phyloP scores from a whole-genome alignment of 164 flowering plant species.

The Vitis rupestris region DNA sequence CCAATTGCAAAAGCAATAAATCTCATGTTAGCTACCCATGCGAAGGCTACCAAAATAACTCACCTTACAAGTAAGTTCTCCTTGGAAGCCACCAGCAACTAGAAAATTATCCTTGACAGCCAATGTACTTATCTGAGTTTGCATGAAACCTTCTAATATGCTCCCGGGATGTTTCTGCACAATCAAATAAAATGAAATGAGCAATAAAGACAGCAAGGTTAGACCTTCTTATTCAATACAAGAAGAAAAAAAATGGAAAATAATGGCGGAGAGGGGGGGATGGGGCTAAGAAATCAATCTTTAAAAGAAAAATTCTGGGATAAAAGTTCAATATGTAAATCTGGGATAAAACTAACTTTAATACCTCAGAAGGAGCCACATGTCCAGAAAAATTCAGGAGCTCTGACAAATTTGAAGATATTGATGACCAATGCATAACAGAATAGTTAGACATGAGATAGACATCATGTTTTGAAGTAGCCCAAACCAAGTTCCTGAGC shows the following conservation, averaged over 20 bases:
- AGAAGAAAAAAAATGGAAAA: neutral
- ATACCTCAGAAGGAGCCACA: slow-evolving; percentile 51
- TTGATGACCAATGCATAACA: slow-evolving; percentile 56
- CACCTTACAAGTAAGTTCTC: slow-evolving; percentile 82
- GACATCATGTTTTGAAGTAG: slow-evolving; percentile 62
- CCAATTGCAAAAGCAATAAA: neutral
- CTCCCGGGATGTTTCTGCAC: slow-evolving; percentile 63
- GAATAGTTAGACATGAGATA: slow-evolving; percentile 50
- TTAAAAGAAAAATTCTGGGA: too few species aligned
- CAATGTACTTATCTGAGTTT: slow-evolving; percentile 71
- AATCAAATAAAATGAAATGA: slow-evolving; percentile 3
- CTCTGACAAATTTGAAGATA: slow-evolving; percentile 34
- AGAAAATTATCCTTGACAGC: slow-evolving; percentile 65
- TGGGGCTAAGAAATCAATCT: too few species aligned
- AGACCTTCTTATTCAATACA: neutral
- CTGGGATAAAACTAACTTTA: neutral
- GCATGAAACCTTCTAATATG: slow-evolving; percentile 65
- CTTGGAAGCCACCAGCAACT: slow-evolving; percentile 91
- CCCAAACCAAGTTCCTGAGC: slow-evolving; percentile 66
- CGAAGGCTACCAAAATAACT: neutral
- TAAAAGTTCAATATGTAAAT: too few species aligned
- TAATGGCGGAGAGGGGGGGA: neutral
- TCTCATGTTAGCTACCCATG: neutral
- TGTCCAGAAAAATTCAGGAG: slow-evolving; percentile 48
- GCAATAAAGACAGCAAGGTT: neutral